Evolutionary conservation across 139 green algal species (phyloP), one percentile per base, ranked within the genome.

Genomic region (Penium margaritaceum): DNA sequence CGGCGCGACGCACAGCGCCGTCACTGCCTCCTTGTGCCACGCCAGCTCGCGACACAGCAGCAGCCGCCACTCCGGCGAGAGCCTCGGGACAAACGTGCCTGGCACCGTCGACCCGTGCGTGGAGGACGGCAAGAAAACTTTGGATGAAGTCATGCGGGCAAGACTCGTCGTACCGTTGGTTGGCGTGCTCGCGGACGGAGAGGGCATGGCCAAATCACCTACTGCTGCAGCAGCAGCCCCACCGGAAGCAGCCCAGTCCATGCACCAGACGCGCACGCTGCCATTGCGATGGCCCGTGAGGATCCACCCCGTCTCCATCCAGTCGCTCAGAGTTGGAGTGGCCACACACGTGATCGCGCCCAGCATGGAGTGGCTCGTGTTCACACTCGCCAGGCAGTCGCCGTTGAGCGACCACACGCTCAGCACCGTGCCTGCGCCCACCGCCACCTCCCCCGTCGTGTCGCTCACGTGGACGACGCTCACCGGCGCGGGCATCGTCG

Each of bases 321-420:
- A 77, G 36, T 81, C 74, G 29, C 17, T 36, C 9, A 60, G 29
- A 2, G n/a, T 27, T 19, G 67, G 67, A 7, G 41, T 78, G 15
- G n/a, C 37, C 24, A 81, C 29, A 35, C 66, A 81, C 12, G 39
- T 43, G 5, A 81, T 62, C 5, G 27, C 44, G n/a, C 78, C 74
- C 19, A 27, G 14, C 32, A 53, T 33, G 2, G 37, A 33, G 2
- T 54, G 27, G 2, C 30, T 70, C 3, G 74, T 81, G 27, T 58
- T 44, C 46, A 44, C 44, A 30, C 34, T 62, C 17, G 74, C 74
- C 55, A 81, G 62, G 38, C 65, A 77, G 37, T 81, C 74, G 17
- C 74, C 74, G 34, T 81, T 81, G 27, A 81, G 19, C 3, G 30
- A 78, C 74, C 74, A 81, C 35, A 81, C 66, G 17, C 53, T 34